These are phyloP conservation scores for Fusarium drepaniforme DNA, from an alignment of 2,329 filamentous ascomycete species.

Conservation along the genomic window DNA sequence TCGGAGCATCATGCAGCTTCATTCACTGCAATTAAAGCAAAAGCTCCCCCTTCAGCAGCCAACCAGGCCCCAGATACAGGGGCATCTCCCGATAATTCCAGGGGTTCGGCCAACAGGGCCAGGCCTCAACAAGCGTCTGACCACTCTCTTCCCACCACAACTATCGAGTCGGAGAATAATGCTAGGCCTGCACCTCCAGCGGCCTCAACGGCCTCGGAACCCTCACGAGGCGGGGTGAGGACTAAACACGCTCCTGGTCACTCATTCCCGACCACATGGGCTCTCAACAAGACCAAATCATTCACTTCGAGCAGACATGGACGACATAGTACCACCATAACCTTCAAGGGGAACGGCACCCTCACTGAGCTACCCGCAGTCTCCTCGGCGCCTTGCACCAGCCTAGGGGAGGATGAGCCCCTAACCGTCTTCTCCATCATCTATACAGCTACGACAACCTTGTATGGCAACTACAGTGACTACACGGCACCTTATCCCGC, in stretches of 20 bases:
- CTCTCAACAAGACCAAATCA: slow-evolving; percentile 15
- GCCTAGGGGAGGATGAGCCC: slow-evolving; percentile 44
- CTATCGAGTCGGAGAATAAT: not conserved
- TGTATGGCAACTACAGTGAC: slow-evolving; percentile 57
- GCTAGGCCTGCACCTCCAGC: not conserved
- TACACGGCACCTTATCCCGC: slow-evolving; percentile 61
- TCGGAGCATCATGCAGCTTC: not conserved
- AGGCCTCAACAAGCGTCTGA: slow-evolving; percentile 15
- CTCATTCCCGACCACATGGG: slow-evolving; percentile 8
- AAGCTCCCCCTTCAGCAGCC: not conserved
- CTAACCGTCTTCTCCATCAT: slow-evolving; percentile 58
- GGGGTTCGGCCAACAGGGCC: slow-evolving; percentile 10
- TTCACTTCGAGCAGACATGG: slow-evolving; percentile 1
- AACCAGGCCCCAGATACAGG: not conserved
- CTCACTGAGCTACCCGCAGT: slow-evolving; percentile 28
- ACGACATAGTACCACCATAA: slow-evolving; percentile 24
- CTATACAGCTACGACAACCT: slow-evolving; percentile 64
- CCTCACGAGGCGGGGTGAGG: not conserved
- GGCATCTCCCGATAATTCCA: not conserved
- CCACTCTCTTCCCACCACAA: not conserved
- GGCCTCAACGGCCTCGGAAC: not conserved
- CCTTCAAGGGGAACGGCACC: slow-evolving; percentile 30
- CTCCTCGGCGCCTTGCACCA: slow-evolving; percentile 49
- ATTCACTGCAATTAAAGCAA: not conserved
- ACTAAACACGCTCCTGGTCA: not conserved